Evolutionary conservation across 805 yeast genomes (phyloP).

Genomic region (Wickerhamiella kazuoi): DNA sequence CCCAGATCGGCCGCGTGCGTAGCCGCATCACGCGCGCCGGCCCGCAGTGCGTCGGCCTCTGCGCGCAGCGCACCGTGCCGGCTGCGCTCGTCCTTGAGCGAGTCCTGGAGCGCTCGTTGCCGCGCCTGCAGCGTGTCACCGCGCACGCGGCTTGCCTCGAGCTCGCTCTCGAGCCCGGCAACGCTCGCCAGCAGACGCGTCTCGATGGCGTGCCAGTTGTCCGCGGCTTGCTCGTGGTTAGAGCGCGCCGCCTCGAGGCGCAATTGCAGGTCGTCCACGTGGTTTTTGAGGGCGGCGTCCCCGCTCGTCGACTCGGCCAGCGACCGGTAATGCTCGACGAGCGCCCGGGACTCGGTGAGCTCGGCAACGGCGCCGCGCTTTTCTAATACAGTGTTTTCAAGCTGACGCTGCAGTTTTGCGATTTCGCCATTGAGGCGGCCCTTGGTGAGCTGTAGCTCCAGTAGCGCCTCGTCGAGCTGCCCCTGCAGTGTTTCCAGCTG

Average conservation of each 20-base stretch:
- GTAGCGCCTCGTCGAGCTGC: slow-evolving; percentile 17
- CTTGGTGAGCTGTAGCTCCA: slow-evolving; percentile 14
- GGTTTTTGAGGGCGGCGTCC: slow-evolving; percentile 16
- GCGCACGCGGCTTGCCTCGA: neutral
- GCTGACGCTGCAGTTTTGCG: slow-evolving; percentile 6
- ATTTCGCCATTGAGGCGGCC: slow-evolving; percentile 14
- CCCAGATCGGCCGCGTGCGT: neutral
- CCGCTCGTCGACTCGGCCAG: slow-evolving; percentile 33
- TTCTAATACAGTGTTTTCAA: neutral
- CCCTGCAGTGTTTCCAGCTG: slow-evolving; percentile 7
- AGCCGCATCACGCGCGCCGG: too few species aligned
- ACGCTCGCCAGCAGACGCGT: slow-evolving; percentile 37
- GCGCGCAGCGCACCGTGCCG: neutral
- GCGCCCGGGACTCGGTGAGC: slow-evolving; percentile 39
- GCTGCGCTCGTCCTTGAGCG: slow-evolving; percentile 7
- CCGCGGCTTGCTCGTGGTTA: slow-evolving; percentile 59
- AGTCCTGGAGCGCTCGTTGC: neutral
- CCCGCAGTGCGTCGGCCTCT: neutral
- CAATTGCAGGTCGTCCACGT: slow-evolving; percentile 22
- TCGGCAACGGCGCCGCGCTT: slow-evolving; percentile 12
- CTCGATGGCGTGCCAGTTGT: slow-evolving; percentile 72
- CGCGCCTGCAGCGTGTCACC: neutral
- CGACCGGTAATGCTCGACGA: slow-evolving; percentile 49
- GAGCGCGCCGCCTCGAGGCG: slow-evolving; percentile 42
- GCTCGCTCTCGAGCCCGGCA: slow-evolving; percentile 11